Evolutionary conservation across 2,329 filamentous ascomycete species (phyloP), one percentile per base, ranked within the genome.

Genomic region (Knoxdaviesia proteae): DNA sequence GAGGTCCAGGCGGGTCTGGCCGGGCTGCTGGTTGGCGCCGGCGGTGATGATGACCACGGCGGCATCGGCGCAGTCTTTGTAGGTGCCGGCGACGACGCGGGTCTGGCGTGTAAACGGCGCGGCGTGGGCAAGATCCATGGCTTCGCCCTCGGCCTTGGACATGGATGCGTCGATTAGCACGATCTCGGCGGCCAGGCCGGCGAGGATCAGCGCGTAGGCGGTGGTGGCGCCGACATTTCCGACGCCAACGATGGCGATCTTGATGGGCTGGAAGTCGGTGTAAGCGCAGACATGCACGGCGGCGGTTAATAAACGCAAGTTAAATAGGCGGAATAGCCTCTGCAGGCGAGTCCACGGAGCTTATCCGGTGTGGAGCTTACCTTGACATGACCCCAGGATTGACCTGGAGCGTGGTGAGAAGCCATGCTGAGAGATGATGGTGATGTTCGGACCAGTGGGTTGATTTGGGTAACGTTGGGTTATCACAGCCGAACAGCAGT

Each of bases 21-120:
- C 53, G 36, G 53, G 53, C 47, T 53, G 54, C 45, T 56, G 54
- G 47, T 56, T 56, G 44, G 53, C 54, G 33, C 54, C 54, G 31
- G 54, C 54, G 8, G 54, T 55, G 49, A 56, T 53, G 49, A 56
- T 50, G 45, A 56, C 54, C 44, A 51, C 51, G 30, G 53, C 49
- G 11, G 53, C 51, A 29, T 49, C 48, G 8, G 47, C 48, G 44
- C 53, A 54, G 45, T 56, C 53, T 10, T 48, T 50, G 46, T 54
- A 54, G 20, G 47, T 47, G 36, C 51, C 52, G 40, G 47, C 46
- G 9, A 50, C 49, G 36, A 56, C 53, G 32, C 49, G 48, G 41
- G 53, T 50, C 36, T 56, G 53, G 5, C 20, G 10, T 7, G 53
- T 51, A 34, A 50, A 52, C 43, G 55, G 53, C 2, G 53, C 54